These are phyloP conservation scores for Purshia tridentata DNA, from an alignment of 306 rosid species.

Conservation along the genomic window DNA sequence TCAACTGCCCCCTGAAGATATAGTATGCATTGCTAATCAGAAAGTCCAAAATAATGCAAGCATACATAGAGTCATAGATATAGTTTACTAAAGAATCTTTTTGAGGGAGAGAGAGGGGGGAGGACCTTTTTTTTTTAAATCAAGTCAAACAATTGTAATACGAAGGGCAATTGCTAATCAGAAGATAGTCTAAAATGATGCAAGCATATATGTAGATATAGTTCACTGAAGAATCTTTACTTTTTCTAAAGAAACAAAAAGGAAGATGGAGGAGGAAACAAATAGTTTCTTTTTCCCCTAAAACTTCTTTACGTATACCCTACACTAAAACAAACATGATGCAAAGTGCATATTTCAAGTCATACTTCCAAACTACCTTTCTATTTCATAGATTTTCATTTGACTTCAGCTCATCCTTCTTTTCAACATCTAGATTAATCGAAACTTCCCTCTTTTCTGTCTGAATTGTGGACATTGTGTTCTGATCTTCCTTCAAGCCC, in stretches of 20 bases:
- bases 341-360: background rate
- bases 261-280: too few species aligned
- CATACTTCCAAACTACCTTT: slow-evolving; percentile 43
- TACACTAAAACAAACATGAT: too few species aligned
- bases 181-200: background rate
- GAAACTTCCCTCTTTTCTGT: slow-evolving; percentile 40
- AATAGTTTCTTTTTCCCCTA: too few species aligned
- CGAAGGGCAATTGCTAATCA: too few species aligned
- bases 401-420: slow-evolving; percentile 30
- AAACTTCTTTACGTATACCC: too few species aligned
- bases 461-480: slow-evolving; percentile 31
- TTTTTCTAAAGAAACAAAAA: too few species aligned
- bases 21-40: slow-evolving; percentile 12
- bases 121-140: background rate
- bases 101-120: too few species aligned
- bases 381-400: slow-evolving; percentile 27
- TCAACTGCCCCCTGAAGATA: slow-evolving; percentile 65
- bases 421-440: slow-evolving; percentile 31
- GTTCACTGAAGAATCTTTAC: too few species aligned
- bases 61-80: background rate
- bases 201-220: background rate
- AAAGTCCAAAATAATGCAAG: background rate
- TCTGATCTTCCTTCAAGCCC: slow-evolving; percentile 45
- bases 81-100: background rate
- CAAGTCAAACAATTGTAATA: background rate